Conservation (phyloP, 257 asterid species). For the Jacaranda mimosifolia region DNA sequence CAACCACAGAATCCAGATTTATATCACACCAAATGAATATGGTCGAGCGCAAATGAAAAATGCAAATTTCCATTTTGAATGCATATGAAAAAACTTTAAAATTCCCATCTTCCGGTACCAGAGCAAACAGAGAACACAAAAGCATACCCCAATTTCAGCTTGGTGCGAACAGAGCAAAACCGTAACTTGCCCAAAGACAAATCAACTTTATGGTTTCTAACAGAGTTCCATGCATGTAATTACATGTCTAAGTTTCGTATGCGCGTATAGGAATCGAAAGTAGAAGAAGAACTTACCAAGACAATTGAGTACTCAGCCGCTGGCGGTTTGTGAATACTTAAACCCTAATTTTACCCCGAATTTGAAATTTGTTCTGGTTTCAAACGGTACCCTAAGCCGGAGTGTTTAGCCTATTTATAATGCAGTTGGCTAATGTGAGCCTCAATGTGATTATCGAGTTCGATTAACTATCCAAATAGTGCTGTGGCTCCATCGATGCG, state of each 20-base stretch:
- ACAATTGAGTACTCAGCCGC: not conserved
- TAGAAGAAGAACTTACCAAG: slow-evolving; percentile 20
- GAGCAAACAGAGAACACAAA: not conserved
- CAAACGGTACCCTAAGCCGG: not conserved
- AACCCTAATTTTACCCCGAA: slow-evolving; percentile 30
- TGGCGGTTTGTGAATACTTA: not conserved
- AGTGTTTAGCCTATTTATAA: no score
- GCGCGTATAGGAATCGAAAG: not conserved
- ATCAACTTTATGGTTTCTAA: not conserved
- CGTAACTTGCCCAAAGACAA: not conserved
- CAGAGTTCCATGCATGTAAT: not conserved
- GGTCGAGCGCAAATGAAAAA: not conserved
- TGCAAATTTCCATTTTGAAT: not conserved
- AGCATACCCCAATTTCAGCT: not conserved
- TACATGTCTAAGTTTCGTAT: not conserved
- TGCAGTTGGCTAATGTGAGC: no score
- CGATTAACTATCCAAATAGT: no score
- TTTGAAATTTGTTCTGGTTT: not conserved
- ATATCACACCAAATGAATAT: not conserved
- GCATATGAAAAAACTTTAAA: not conserved
- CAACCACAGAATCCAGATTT: not conserved
- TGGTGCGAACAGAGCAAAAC: not conserved
- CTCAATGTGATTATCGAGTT: no score
- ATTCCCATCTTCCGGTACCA: not conserved
- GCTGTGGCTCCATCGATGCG: no score